Conservation (phyloP, 2,329 filamentous ascomycete genomes). For the Albifimbria verrucaria region DNA sequence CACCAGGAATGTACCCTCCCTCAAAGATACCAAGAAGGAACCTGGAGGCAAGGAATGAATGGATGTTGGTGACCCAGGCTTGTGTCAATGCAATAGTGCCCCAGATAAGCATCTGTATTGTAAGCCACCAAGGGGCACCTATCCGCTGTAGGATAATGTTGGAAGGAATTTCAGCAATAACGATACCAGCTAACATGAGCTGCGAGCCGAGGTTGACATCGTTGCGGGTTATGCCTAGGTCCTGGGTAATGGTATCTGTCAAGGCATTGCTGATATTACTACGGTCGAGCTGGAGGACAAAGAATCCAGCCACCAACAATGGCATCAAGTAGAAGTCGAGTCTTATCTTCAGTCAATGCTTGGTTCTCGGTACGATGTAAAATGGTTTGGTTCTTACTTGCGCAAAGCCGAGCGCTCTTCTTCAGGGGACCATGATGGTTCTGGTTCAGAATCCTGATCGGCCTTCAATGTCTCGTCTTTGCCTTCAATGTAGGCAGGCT, state of each 20-base stretch:
- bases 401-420: conserved; percentile 8
- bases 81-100: conserved; percentile 25
- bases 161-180: conserved; percentile 37
- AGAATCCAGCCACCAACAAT: conserved; percentile 27
- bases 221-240: conserved; percentile 45
- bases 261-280: conserved; percentile 47
- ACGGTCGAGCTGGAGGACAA: conserved; percentile 29
- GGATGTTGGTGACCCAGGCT: conserved; percentile 19
- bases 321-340: conserved; percentile 25
- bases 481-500: no score
- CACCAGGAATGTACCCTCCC: conserved; percentile 28
- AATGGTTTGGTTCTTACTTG: no score
- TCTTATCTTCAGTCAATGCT: no score
- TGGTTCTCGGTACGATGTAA: no score
- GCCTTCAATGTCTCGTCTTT: no score
- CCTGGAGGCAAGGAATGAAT: conserved; percentile 19
- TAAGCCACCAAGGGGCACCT: conserved; percentile 23
- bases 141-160: conserved; percentile 24
- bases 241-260: conserved; percentile 46
- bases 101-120: conserved; percentile 26
- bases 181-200: conserved; percentile 46
- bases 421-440: conserved; percentile 8
- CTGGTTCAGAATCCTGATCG: no score
- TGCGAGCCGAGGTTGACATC: conserved; percentile 52
- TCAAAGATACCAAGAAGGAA: conserved; percentile 27